phyloP scores from a whole-genome alignment of 352 stramenopile species.

The Peronospora belbahrii region DNA sequence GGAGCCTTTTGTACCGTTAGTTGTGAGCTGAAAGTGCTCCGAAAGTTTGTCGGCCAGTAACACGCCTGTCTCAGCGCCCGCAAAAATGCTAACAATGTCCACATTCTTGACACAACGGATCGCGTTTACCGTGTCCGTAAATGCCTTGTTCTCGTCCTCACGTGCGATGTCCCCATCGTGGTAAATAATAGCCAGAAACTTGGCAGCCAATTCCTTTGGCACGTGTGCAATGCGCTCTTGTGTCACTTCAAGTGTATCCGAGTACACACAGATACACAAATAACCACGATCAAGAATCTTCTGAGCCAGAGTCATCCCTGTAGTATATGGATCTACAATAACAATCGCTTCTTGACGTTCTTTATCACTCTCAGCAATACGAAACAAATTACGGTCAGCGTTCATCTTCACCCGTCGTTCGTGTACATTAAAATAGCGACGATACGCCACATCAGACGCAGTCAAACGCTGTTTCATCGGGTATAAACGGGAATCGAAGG shows the following conservation, averaged over 20 bases:
- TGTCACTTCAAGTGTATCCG: slow-evolving; percentile 69
- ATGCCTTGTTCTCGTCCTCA: slow-evolving; percentile 18
- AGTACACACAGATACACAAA: slow-evolving; percentile 67
- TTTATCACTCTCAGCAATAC: slow-evolving; percentile 42
- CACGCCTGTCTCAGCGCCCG: slow-evolving; percentile 91
- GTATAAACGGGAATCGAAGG: slow-evolving; percentile 67
- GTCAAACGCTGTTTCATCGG: slow-evolving; percentile 49
- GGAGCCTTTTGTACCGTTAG: slow-evolving; percentile 79
- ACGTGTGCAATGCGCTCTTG: slow-evolving; percentile 66
- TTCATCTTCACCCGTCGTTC: slow-evolving; percentile 41
- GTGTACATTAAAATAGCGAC: slow-evolving; percentile 77
- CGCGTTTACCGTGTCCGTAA: slow-evolving; percentile 32
- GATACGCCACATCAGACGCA: slow-evolving; percentile 71
- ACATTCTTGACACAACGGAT: slow-evolving; percentile 31
- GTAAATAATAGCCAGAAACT: slow-evolving; percentile 63
- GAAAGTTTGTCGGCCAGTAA: slow-evolving; percentile 86
- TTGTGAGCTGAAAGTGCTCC: slow-evolving; percentile 79
- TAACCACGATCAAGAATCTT: slow-evolving; percentile 84
- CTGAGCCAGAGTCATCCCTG: slow-evolving; percentile 88
- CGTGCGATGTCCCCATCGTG: slow-evolving; percentile 46
- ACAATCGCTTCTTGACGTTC: slow-evolving; percentile 64
- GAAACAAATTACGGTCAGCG: slow-evolving; percentile 38
- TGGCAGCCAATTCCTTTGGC: slow-evolving; percentile 33
- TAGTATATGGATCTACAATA: slow-evolving; percentile 94
- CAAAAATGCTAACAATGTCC: slow-evolving; percentile 75